Evolutionary conservation across 129 eudicot species (phyloP).

Genomic region (Dittrichia graveolens): DNA sequence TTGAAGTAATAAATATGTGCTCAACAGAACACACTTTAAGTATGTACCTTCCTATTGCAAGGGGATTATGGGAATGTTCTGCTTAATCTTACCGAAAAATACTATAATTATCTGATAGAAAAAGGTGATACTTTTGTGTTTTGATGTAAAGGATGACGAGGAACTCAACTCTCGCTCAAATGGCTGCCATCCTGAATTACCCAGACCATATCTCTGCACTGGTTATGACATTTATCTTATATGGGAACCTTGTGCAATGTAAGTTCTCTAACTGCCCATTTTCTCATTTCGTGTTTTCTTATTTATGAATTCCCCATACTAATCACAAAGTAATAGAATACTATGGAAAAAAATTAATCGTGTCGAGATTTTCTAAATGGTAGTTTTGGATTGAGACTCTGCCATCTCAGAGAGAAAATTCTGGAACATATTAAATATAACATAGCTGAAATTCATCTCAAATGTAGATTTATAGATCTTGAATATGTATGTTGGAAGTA

Average conservation of each 20-base stretch:
- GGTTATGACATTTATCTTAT: conserved; percentile 90
- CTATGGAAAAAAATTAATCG: conserved; percentile 1
- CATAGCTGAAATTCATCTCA: background rate
- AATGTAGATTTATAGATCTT: background rate
- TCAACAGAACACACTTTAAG: too few species aligned
- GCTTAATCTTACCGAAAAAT: too few species aligned
- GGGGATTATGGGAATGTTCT: too few species aligned
- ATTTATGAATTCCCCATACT: background rate
- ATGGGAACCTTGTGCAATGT: conserved; percentile 99
- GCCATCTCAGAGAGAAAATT: background rate
- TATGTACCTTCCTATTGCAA: too few species aligned
- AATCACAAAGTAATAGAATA: background rate
- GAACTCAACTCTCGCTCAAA: conserved; percentile 25
- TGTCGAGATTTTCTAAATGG: background rate
- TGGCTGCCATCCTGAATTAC: conserved; percentile 34
- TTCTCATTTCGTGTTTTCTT: background rate
- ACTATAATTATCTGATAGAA: background rate
- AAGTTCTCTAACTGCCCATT: conserved; percentile 35
- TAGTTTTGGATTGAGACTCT: conserved; percentile 2
- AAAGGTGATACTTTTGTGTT: background rate
- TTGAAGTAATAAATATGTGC: background rate
- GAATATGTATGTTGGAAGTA: too few species aligned
- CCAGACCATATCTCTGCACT: conserved; percentile 86
- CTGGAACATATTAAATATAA: background rate
- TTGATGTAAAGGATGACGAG: conserved; percentile 21